Base-by-base conservation (phyloP, 2,329 filamentous ascomycete species). In the Leptosphaerulina australis region DNA sequence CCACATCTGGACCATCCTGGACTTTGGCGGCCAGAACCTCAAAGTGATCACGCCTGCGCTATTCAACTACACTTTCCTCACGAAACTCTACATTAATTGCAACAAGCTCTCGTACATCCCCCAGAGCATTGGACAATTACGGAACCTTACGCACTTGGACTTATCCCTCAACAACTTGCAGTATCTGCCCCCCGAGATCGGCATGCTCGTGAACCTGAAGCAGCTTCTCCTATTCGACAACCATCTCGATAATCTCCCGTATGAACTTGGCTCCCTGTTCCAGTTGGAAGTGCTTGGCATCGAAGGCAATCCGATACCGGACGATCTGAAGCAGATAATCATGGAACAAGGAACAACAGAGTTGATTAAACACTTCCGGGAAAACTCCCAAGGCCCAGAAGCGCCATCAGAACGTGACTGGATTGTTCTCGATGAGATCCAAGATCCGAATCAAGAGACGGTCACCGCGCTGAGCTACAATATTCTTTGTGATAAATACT, bases 1-100 rank as follows among this genome's bases (percentile, higher is more conserved):
- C 58, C 88, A 96, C 72, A 88, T 92, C 66, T 97, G 94, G 94
- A 85, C 90, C 71, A 91, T 92, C 58, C 80, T 99, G 63, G 94
- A 99, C 74, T 87, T 97, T 71, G 94, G 92, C 63, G 94, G 94
- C n/a, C 94, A 97, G 76, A 93, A 93, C 15, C 79, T 99, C 38
- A 88, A 91, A 60, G 89, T 91, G 51, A 80, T 99, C 24, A 86
- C 91, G 1, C 77, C 83, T 7, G 84, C 88, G 34, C 79, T 99
- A 24, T 97, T 97, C 77, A 75, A 75, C 60, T 99, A 97, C 74
- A 82, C 82, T 34, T 97, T 99, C 72, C 79, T 99, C 48, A 89
- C 89, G 60, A 93, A 95, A 74, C 83, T 99, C 22, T 97, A 96
- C 72, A 85, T 99, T 56, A 91, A 91, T 63, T 93, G 91, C 60